Evolutionary conservation across 2,329 filamentous ascomycete genomes (phyloP).

Genomic region (Trichoderma afroharzianum): DNA sequence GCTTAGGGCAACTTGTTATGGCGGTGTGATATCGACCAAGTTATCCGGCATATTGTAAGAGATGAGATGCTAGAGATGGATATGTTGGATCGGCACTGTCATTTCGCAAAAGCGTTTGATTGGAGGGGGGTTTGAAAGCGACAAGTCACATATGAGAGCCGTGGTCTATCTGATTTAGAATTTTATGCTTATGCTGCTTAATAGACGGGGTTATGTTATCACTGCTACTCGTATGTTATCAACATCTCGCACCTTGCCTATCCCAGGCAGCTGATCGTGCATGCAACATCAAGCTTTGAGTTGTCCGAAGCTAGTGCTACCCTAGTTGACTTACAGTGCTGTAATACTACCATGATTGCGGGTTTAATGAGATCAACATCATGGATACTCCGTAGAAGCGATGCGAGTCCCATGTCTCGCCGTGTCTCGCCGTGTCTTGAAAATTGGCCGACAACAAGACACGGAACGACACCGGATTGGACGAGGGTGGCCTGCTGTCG

Average conservation of each 20-base stretch:
- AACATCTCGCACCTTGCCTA: background rate
- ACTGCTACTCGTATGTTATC: background rate
- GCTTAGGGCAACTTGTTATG: background rate
- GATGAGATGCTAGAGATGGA: background rate
- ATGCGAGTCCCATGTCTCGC: background rate
- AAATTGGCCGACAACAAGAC: slow-evolving; percentile 3
- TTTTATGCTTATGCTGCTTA: background rate
- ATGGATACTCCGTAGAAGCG: background rate
- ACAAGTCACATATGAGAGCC: background rate
- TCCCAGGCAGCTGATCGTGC: background rate
- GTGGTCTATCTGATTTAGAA: background rate
- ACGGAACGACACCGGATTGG: background rate
- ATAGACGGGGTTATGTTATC: background rate
- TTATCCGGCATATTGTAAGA: background rate
- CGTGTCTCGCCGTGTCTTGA: background rate
- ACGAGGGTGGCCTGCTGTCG: background rate
- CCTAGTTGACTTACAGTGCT: background rate
- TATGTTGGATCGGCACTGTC: background rate
- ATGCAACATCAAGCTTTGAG: background rate
- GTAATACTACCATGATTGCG: background rate
- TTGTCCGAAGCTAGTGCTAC: background rate
- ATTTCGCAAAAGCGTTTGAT: background rate
- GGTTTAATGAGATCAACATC: background rate
- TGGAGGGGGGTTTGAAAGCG: background rate
- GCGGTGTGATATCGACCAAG: background rate